These are phyloP conservation scores for California macrophylla DNA, from an alignment of 441 rosid genomes.

Conservation along the genomic window DNA sequence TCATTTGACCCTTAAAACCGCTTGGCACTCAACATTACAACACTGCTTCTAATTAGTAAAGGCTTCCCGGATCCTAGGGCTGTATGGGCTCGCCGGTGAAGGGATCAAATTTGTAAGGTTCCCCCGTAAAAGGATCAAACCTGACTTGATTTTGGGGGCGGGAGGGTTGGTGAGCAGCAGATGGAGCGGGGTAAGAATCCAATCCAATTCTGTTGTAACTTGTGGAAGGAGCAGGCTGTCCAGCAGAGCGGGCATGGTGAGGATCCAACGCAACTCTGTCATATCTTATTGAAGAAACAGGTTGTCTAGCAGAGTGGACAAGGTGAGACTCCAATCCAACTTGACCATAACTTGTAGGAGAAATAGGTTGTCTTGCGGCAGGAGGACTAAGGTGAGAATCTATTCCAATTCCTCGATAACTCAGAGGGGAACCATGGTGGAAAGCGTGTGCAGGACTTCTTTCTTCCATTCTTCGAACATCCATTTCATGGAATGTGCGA, in stretches of 20 bases:
- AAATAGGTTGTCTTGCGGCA: neutral
- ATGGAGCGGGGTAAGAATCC: neutral
- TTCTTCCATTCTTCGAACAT: slow-evolving; percentile 4
- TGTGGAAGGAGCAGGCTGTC: neutral
- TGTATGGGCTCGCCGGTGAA: slow-evolving; percentile 8
- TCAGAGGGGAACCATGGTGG: neutral
- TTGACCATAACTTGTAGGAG: neutral
- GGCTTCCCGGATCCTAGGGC: neutral
- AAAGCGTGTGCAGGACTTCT: neutral
- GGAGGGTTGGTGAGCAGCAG: neutral
- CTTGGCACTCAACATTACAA: neutral
- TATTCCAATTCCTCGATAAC: neutral
- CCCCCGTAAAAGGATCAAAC: slow-evolving; percentile 12
- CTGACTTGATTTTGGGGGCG: slow-evolving; percentile 8
- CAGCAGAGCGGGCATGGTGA: neutral
- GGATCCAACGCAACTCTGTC: neutral
- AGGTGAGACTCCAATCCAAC: neutral
- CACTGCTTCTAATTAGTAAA: too few relatives aligned
- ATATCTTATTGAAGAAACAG: neutral
- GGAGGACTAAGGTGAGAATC: slow-evolving; percentile 1
- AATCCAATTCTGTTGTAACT: neutral
- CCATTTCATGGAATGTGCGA: neutral
- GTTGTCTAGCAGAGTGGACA: neutral
- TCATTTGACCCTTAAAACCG: too few relatives aligned
- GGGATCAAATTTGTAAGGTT: slow-evolving; percentile 8